A percentile compares a stretch with the other conserved stretches of the same genome.
Evolutionary conservation across 257 asterid species (phyloP).

Genomic region (Plantago ovata): DNA sequence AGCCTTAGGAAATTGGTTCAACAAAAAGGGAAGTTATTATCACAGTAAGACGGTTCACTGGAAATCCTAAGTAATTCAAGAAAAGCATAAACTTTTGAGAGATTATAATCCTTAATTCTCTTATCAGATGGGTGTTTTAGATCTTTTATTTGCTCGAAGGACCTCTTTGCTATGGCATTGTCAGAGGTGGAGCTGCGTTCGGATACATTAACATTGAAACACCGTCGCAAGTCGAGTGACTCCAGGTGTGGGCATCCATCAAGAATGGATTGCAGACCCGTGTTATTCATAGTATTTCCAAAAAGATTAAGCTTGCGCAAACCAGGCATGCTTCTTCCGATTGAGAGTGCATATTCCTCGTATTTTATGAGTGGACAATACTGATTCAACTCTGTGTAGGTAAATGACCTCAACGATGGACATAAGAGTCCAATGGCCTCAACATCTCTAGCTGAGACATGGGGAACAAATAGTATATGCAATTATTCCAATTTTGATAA

Average conservation of each 20-base stretch:
- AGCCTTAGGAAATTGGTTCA: no score
- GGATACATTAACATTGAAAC: slow-evolving; percentile 20
- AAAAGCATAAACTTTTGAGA: no score
- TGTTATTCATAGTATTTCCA: slow-evolving; percentile 31
- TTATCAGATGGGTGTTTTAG: no score
- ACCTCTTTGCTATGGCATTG: slow-evolving; percentile 22
- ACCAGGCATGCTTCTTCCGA: slow-evolving; percentile 41
- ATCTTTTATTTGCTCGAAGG: no score
- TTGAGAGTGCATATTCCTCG: slow-evolving; percentile 30
- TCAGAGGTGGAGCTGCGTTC: no score
- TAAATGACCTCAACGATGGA: slow-evolving; percentile 29
- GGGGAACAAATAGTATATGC: slow-evolving; percentile 20
- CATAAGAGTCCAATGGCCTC: slow-evolving; percentile 29
- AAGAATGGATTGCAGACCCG: slow-evolving; percentile 40
- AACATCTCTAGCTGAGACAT: background rate
- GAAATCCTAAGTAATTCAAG: no score
- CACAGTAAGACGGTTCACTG: no score
- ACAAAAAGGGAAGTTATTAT: no score
- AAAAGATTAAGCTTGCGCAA: slow-evolving; percentile 36
- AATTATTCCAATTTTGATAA: slow-evolving; percentile 33
- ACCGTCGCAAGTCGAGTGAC: slow-evolving; percentile 42
- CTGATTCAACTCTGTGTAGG: background rate
- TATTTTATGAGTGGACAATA: background rate
- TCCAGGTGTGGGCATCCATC: slow-evolving; percentile 48
- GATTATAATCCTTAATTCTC: no score